A percentile compares a stretch with the other conserved stretches of the same genome.
Conservation (phyloP, 1,284 basidiomycete species). For the Rhodotorula sp. region DNA sequence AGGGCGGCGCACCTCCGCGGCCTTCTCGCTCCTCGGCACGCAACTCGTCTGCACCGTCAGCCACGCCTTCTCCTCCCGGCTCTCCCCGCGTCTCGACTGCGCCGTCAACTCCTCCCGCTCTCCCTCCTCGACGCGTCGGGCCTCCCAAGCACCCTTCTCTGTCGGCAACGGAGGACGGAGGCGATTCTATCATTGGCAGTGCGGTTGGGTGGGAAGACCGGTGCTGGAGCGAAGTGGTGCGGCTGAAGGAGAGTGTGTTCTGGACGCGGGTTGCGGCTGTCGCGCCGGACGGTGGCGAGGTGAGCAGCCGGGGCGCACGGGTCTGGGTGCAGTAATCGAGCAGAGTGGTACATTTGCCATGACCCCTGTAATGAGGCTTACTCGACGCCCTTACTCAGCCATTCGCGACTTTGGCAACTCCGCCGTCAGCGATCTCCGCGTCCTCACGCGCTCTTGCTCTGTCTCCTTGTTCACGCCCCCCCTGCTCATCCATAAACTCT, state of each 20-base stretch:
- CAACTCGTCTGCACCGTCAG: conserved; percentile 15
- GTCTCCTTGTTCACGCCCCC: neutral
- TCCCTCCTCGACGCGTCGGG: conserved; percentile 8
- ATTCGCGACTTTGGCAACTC: too few relatives aligned
- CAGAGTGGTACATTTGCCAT: too few relatives aligned
- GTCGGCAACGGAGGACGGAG: neutral
- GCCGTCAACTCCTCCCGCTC: neutral
- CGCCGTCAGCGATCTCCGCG: neutral
- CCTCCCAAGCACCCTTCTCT: conserved; percentile 3
- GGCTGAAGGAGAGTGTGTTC: conserved; percentile 83
- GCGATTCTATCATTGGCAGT: conserved; percentile 13
- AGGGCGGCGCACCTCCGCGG: conserved; percentile 9
- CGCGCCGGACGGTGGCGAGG: conserved; percentile 20
- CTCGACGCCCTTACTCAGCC: too few relatives aligned
- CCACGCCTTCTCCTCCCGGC: conserved; percentile 10
- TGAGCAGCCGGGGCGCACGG: conserved; percentile 15
- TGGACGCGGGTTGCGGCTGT: conserved; percentile 74
- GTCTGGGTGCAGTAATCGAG: conserved; percentile 23
- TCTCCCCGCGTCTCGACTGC: neutral
- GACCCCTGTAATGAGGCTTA: too few relatives aligned
- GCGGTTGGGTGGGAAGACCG: conserved; percentile 71
- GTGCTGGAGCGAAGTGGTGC: conserved; percentile 78
- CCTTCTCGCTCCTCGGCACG: conserved; percentile 20
- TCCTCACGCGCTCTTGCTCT: neutral
- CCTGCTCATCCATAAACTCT: neutral